A percentile compares a stretch with the other conserved stretches of the same genome.
Conservation (phyloP, 768 basidiomycete species). For the Cyclocybe aegerita region DNA sequence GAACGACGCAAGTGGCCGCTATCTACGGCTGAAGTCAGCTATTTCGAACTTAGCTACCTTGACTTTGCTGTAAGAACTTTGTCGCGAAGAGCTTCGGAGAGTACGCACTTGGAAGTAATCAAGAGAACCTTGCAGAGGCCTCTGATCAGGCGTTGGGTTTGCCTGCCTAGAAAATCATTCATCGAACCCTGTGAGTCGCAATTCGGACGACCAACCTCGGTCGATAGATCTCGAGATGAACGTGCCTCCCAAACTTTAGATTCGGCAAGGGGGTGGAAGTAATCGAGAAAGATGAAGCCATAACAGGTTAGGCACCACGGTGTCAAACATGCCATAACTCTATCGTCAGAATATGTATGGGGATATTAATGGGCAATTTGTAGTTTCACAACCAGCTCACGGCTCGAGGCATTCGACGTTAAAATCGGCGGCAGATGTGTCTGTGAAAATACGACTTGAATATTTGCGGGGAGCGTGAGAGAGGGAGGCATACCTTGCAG, state of each 20-base stretch:
- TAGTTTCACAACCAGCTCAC: conserved; percentile 8
- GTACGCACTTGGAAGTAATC: conserved; percentile 30
- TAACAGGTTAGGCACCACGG: conserved; percentile 41
- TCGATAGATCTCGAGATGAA: conserved; percentile 37
- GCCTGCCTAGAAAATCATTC: conserved; percentile 35
- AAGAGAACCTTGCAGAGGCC: conserved; percentile 25
- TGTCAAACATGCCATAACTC: conserved; percentile 34
- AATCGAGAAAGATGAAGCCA: conserved; percentile 33
- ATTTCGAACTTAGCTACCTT: conserved; percentile 35
- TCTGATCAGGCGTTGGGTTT: conserved; percentile 31
- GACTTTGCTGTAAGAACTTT: conserved; percentile 26
- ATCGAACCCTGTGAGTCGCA: conserved; percentile 30
- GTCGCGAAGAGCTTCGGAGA: conserved; percentile 29
- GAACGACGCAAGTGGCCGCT: conserved; percentile 41
- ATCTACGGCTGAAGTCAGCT: conserved; percentile 38
- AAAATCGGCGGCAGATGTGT: too few species aligned
- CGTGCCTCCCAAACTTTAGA: conserved; percentile 39
- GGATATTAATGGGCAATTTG: conserved; percentile 8
- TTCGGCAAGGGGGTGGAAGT: conserved; percentile 29
- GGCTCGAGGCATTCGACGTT: conserved; percentile 2
- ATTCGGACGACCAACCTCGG: conserved; percentile 32
- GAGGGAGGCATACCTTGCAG: not conserved
- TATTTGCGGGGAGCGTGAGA: not conserved
- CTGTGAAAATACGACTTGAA: too few species aligned
- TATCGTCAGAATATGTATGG: conserved; percentile 15